phyloP scores from a whole-genome alignment of 2,329 filamentous ascomycete species.

The Penicillium sp. region DNA sequence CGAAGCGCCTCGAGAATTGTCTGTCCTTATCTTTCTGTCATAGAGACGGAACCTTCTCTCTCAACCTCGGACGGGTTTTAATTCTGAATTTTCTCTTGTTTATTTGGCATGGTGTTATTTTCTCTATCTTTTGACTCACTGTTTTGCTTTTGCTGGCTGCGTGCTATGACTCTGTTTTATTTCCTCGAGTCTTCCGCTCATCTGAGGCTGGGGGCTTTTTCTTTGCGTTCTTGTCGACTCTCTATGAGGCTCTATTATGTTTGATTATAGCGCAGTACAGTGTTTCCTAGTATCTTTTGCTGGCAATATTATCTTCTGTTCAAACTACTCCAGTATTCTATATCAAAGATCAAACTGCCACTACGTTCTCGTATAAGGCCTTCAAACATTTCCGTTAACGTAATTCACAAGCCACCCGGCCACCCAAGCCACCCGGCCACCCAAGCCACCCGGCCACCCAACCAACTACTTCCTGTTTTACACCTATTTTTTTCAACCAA shows the following conservation, averaged over 20 bases:
- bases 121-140: constrained; percentile 17
- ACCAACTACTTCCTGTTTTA: no score
- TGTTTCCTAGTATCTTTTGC: constrained; percentile 9
- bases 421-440: no score
- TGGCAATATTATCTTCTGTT: constrained; percentile 16
- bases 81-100: constrained; percentile 18
- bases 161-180: constrained; percentile 22
- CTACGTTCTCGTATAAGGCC: no score
- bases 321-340: neutral
- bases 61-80: constrained; percentile 18
- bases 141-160: constrained; percentile 17
- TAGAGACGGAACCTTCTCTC: constrained; percentile 10
- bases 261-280: constrained; percentile 17
- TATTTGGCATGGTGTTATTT: constrained; percentile 23
- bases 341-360: neutral
- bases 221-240: constrained; percentile 4
- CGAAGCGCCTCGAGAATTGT: constrained; percentile 5
- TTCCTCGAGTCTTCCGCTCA: constrained; percentile 13
- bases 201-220: constrained; percentile 6
- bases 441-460: no score
- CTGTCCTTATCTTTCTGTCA: constrained; percentile 3
- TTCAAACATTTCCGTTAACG: no score
- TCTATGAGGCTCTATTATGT: constrained; percentile 1
- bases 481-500: no score
- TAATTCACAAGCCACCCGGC: no score